Base-by-base conservation (phyloP, 106 monocot genomes). In the Acorus calamus region DNA sequence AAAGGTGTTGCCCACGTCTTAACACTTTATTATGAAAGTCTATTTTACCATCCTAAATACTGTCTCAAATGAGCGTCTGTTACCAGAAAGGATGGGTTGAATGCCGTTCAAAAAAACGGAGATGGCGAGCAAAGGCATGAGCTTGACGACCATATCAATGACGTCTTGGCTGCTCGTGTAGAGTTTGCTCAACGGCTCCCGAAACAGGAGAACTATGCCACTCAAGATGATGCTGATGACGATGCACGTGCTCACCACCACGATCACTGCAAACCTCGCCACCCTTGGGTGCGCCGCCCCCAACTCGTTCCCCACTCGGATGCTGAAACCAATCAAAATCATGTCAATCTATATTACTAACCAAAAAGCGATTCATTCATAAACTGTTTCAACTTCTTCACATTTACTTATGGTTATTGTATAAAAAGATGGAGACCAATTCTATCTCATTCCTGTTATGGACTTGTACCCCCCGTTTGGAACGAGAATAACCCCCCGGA, bases 81-180 rank as follows among this genome's bases (percentile, higher is more conserved):
- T 13, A 86, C 89, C 89, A 62, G 89, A 90, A 12, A 90, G 78
- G 44, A 90, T 78, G 3, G 89, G 89, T 10, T 90, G 89, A 62
- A 90, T 73, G 52, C 89, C 89, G 58, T 90, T 90, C 49, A 90
- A 66, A 56, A 90, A 77, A 63, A 90, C 71, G 14, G 83, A 80
- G 65, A 90, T 80, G 1, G 89, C 47, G 0, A 90, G 83, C 69
- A 90, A 58, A 3, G 89, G 86, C 0, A 57, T 71, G 2, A 90
- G 69, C 6, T 75, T 59, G 11, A 60, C 51, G 14, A 86, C 85
- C 4, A 71, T 72, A 7, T 52, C 9, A 44, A 83, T 69, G 41
- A 90, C 75, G 3, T 52, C 67, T 3, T 77, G 56, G 55, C 80
- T 83, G 73, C 49, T 78, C 10, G 89, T 90, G 72, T 83, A 90